Conservation (phyloP, 2,329 filamentous ascomycete genomes). For the Monosporascus ibericus region DNA sequence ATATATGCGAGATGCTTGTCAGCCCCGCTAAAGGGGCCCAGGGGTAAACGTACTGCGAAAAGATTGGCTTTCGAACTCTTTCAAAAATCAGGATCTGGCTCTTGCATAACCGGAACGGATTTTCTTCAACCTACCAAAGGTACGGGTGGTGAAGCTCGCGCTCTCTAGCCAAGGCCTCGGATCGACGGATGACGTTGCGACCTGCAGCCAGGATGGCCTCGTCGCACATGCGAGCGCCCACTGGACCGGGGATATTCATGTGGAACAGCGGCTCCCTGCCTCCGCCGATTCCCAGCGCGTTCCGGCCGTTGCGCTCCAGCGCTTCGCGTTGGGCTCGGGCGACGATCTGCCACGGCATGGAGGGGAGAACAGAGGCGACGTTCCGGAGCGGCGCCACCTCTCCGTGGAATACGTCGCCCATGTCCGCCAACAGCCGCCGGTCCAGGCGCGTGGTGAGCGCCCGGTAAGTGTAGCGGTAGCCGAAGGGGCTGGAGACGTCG, state of each 20-base stretch:
- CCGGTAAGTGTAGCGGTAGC: too few species aligned
- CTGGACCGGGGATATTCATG: constrained; percentile 15
- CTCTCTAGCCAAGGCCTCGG: constrained; percentile 22
- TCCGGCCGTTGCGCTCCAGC: constrained; percentile 23
- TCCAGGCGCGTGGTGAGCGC: too few species aligned
- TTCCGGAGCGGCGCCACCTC: constrained; percentile 4
- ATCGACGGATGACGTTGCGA: constrained; percentile 20
- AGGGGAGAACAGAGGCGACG: constrained; percentile 1
- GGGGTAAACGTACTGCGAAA: neutral
- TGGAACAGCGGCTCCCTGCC: constrained; percentile 10
- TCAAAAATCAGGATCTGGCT: neutral
- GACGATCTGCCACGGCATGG: constrained; percentile 7
- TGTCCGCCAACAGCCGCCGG: too few species aligned
- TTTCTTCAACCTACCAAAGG: constrained; percentile 19
- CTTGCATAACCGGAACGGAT: too few species aligned
- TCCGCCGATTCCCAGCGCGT: constrained; percentile 22
- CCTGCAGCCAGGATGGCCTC: constrained; percentile 21
- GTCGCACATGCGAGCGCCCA: constrained; percentile 28
- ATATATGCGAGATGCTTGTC: neutral
- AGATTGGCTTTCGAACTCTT: neutral
- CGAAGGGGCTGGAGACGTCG: too few species aligned
- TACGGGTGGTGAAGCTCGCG: constrained; percentile 29
- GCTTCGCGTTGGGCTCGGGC: too few species aligned
- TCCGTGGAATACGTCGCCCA: constrained; percentile 1
- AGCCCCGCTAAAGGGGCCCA: neutral